A percentile compares a stretch with the other conserved stretches of the same genome.
Evolutionary conservation across 192 early-diverging fungal genomes (phyloP).

Genomic region (Backusella morwellensis): DNA sequence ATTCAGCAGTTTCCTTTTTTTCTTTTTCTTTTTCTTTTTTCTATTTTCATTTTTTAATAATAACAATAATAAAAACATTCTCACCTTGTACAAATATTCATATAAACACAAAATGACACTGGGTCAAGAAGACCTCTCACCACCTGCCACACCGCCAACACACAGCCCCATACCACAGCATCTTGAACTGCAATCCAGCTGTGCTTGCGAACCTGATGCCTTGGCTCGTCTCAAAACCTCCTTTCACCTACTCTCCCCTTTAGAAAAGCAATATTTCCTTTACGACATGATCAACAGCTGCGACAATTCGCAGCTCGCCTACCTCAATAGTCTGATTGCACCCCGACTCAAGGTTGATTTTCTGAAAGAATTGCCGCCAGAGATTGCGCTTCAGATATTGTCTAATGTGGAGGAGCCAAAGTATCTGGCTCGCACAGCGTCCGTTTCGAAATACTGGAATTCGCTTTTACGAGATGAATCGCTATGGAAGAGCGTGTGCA

Average conservation of each 20-base stretch:
- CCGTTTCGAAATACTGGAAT: constrained; percentile 64
- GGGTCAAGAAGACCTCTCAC: constrained; percentile 31
- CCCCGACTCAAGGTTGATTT: constrained; percentile 87
- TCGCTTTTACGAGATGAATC: constrained; percentile 48
- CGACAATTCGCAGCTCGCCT: constrained; percentile 45
- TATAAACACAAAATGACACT: constrained; percentile 6
- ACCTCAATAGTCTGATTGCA: constrained; percentile 47
- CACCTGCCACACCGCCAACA: constrained; percentile 35
- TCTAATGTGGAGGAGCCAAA: constrained; percentile 78
- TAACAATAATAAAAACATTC: not conserved
- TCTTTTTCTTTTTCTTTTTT: not conserved
- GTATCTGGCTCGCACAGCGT: constrained; percentile 69
- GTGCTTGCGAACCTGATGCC: constrained; percentile 12
- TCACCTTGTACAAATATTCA: not conserved
- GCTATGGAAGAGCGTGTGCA: constrained; percentile 40
- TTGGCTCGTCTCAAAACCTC: constrained; percentile 16
- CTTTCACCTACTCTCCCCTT: constrained; percentile 36
- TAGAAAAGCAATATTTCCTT: constrained; percentile 40
- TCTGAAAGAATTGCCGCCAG: constrained; percentile 70
- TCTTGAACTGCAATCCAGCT: not conserved
- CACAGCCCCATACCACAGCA: constrained; percentile 13
- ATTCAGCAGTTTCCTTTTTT: not conserved
- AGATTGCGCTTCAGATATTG: constrained; percentile 85
- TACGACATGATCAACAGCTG: constrained; percentile 48
- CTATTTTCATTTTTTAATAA: not conserved